Evolutionary conservation across 345 rosid species (phyloP), one percentile per base, ranked within the genome.

Genomic region (Melaleuca quinquenervia): DNA sequence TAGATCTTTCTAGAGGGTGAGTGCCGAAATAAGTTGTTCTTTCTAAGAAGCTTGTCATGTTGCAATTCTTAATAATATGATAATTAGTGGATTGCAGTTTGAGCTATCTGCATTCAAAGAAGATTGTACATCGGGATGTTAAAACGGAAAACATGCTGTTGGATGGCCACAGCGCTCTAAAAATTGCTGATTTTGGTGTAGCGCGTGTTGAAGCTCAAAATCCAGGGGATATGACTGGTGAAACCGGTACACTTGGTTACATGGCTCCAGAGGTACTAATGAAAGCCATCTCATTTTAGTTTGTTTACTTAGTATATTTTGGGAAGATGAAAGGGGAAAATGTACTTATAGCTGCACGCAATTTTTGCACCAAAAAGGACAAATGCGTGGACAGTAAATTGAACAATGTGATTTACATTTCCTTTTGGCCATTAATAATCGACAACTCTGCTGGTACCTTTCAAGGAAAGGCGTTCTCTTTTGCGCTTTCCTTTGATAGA

Each of bases 121-220:
- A 93, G 91, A 97, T 96, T 85, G 99, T 96, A 26, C 99, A 96
- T 84, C 99, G 99, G 75, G 99, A 97, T 91, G 99, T 97, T 88
- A 96, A 96, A 89, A 87, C 99, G 48, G 99, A 97, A 85, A 96
- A 97, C 84, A 94, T 97, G 99, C 88, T 97, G 85, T 89, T 97
- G 84, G 97, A 97, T 90, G 21, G 45, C 78, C 86, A 90, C 0
- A 92, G 91, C 89, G 94, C 76, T 86, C 90, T 97, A 75, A 97
- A 96, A 86, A 97, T 97, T 58, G 99, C 99, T 20, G 99, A 95
- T 93, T 97, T 97, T 86, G 99, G 99, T 11, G 99, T 97, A 83
- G 99, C 99, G 2, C 95, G 99, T 70, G 98, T 97, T 60, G 99
- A 96, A 91, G 99, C 98, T 89, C 96, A 92, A 86, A 97, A 97